Conservation (phyloP, 148 eudicot genomes). For the Rhododendron simsii region DNA sequence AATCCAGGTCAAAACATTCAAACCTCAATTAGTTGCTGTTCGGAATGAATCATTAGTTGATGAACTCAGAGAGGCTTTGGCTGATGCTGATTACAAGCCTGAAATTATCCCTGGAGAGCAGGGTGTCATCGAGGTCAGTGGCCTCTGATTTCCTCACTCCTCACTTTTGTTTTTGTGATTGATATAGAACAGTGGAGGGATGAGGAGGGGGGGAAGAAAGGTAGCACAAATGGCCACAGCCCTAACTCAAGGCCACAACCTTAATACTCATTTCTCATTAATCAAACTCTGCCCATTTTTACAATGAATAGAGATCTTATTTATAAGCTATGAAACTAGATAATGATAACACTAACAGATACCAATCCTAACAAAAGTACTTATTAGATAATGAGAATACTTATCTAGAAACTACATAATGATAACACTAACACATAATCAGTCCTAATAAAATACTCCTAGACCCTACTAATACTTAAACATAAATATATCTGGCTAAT, state of each 20-base stretch:
- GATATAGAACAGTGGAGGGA: neutral
- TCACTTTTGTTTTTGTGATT: neutral
- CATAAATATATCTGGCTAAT: no score
- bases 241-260: neutral
- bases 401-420: neutral
- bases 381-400: no score
- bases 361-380: neutral
- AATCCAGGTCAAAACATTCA: conserved; percentile 73
- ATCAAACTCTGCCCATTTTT: neutral
- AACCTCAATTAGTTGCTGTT: conserved; percentile 79
- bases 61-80: conserved; percentile 92
- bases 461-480: neutral
- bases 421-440: neutral
- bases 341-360: no score
- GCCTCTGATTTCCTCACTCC: neutral
- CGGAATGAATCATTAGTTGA: conserved; percentile 65
- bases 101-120: conserved; percentile 97
- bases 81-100: conserved; percentile 74
- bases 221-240: neutral
- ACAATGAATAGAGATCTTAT: neutral
- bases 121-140: conserved; percentile 80
- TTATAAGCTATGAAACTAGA: no score
- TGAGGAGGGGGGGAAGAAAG: neutral
- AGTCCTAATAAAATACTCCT: neutral
- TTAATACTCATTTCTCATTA: neutral